A percentile compares a stretch with the other conserved stretches of the same genome.
These are phyloP conservation scores for Alternaria infectoria DNA, from an alignment of 2,329 filamentous ascomycete genomes.

Conservation along the genomic window DNA sequence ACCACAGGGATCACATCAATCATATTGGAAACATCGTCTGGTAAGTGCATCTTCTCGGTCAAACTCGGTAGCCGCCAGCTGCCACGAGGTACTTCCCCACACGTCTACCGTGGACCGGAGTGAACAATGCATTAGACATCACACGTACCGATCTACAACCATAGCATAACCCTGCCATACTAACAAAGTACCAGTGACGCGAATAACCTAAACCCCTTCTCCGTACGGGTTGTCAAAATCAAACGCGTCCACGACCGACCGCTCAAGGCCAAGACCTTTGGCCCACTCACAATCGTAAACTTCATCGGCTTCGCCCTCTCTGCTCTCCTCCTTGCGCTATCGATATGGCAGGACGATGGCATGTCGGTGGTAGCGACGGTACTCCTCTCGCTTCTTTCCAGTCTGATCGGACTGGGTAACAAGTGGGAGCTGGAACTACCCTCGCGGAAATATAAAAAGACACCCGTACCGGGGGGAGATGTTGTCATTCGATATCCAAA, in stretches of 20 bases:
- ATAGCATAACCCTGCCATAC: neutral
- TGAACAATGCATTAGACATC: neutral
- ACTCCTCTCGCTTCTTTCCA: slow-evolving; percentile 57
- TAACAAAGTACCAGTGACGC: slow-evolving; percentile 36
- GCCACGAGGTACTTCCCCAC: slow-evolving; percentile 10
- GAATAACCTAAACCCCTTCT: slow-evolving; percentile 44
- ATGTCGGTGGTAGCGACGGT: slow-evolving; percentile 58
- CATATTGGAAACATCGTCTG: slow-evolving; percentile 58
- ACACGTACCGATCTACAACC: neutral
- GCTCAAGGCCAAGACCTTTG: slow-evolving; percentile 54
- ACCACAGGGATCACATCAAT: slow-evolving; percentile 54
- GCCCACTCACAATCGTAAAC: slow-evolving; percentile 54
- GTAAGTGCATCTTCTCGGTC: slow-evolving; percentile 28
- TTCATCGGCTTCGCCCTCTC: slow-evolving; percentile 55
- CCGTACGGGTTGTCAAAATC: slow-evolving; percentile 52
- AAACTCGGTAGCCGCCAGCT: neutral
- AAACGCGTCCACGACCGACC: slow-evolving; percentile 34
- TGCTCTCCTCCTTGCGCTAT: slow-evolving; percentile 51
- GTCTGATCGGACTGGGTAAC: slow-evolving; percentile 57
- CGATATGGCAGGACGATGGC: slow-evolving; percentile 55
- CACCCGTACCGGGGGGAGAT: slow-evolving; percentile 49
- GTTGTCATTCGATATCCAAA: slow-evolving; percentile 60
- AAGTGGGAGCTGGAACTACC: slow-evolving; percentile 57
- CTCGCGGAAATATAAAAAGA: slow-evolving; percentile 39
- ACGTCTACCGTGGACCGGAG: slow-evolving; percentile 9